A percentile compares a stretch with the other conserved stretches of the same genome.
Evolutionary conservation across 208 protist genomes (phyloP).

Genomic region (Leishmania gerbilli): DNA sequence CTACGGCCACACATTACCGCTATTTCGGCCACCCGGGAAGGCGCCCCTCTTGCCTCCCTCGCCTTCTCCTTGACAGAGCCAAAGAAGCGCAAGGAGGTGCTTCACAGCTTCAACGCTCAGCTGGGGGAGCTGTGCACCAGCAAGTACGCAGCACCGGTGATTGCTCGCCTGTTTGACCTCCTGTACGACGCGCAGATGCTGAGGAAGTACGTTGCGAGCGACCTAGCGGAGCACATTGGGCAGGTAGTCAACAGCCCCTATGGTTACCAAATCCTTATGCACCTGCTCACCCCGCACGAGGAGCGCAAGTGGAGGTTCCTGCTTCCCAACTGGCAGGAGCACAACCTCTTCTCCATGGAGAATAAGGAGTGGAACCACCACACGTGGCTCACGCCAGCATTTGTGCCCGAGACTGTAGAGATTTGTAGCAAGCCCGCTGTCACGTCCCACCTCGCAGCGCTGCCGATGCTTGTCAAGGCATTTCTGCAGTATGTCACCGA

Average conservation of each 20-base stretch:
- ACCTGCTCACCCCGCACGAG: conserved; percentile 77
- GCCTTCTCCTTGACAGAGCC: conserved; percentile 82
- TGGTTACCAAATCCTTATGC: conserved; percentile 84
- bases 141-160: conserved; percentile 87
- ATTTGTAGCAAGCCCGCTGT: conserved; percentile 82
- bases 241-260: conserved; percentile 86
- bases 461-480: conserved; percentile 62
- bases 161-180: conserved; percentile 87
- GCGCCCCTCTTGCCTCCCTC: conserved; percentile 76
- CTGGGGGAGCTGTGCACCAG: conserved; percentile 67
- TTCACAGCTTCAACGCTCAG: conserved; percentile 65
- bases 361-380: conserved; percentile 87
- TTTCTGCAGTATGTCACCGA: conserved; percentile 50
- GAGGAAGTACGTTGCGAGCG: conserved; percentile 78
- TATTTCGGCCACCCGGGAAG: conserved; percentile 72
- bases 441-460: conserved; percentile 65
- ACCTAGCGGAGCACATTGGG: conserved; percentile 62
- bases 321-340: conserved; percentile 79
- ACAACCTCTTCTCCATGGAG: conserved; percentile 84
- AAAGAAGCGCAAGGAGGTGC: conserved; percentile 82
- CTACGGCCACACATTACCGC: conserved; percentile 71
- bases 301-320: conserved; percentile 73
- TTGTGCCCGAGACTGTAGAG: conserved; percentile 74
- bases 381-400: conserved; percentile 84
- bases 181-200: conserved; percentile 87